These are phyloP conservation scores for Aspergillus nanangensis DNA, from an alignment of 495 filamentous ascomycete genomes.

Conservation along the genomic window DNA sequence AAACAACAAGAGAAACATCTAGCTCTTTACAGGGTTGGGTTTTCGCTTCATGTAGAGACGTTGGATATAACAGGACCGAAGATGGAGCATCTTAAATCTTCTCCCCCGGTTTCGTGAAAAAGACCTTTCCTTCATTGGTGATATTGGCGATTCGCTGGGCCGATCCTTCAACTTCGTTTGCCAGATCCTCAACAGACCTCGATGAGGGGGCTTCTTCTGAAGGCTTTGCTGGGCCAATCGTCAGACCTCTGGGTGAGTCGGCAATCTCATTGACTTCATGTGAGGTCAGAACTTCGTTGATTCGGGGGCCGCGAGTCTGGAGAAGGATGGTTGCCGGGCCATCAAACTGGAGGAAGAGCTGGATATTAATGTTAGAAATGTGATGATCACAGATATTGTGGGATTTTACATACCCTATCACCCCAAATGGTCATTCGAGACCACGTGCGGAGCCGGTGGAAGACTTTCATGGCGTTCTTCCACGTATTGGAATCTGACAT, in stretches of 20 bases:
- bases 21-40: constrained; percentile 3
- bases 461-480: constrained; percentile 53
- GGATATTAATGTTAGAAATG: not conserved
- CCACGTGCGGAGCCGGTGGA: constrained; percentile 68
- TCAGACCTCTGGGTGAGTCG: constrained; percentile 49
- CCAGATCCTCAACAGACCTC: constrained; percentile 29
- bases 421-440: constrained; percentile 84
- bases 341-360: constrained; percentile 84
- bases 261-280: constrained; percentile 86
- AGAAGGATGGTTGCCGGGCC: constrained; percentile 81
- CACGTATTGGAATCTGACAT: constrained; percentile 67
- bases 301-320: constrained; percentile 71
- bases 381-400: not conserved
- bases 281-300: constrained; percentile 69
- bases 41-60: constrained; percentile 3
- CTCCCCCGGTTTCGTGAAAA: constrained; percentile 53
- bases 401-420: constrained; percentile 56
- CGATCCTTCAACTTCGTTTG: constrained; percentile 31
- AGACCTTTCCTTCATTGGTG: constrained; percentile 62
- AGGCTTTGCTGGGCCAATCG: constrained; percentile 52
- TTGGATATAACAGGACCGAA: not conserved
- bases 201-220: constrained; percentile 19
- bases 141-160: constrained; percentile 54
- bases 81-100: constrained; percentile 14
- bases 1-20: constrained; percentile 11